Percentiles rank a stretch among this genome's conserved stretches.
phyloP scores from a whole-genome alignment of 2,329 filamentous ascomycete species.

The Phyllosticta paracitricarpa region DNA sequence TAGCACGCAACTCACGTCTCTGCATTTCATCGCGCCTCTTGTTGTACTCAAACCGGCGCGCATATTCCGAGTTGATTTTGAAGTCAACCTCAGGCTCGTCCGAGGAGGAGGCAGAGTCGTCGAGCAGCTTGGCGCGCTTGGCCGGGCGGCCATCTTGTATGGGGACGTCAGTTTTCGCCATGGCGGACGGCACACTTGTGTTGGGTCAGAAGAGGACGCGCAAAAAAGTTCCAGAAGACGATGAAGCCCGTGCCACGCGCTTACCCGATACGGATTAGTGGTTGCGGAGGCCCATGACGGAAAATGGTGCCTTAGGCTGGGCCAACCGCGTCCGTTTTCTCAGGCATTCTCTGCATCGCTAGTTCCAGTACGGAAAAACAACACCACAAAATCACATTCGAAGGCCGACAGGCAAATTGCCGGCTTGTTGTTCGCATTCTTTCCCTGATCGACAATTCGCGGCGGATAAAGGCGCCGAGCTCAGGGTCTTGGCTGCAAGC shows the following conservation, averaged over 20 bases:
- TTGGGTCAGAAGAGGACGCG: background rate
- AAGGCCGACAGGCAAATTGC: background rate
- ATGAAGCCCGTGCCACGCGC: background rate
- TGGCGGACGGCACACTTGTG: slow-evolving; percentile 1
- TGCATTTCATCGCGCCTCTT: slow-evolving; percentile 89
- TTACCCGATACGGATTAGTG: slow-evolving; percentile 1
- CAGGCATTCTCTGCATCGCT: background rate
- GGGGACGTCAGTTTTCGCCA: background rate
- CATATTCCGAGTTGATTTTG: slow-evolving; percentile 85
- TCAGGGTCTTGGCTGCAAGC: background rate
- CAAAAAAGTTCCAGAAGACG: slow-evolving; percentile 6
- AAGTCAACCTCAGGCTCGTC: slow-evolving; percentile 33
- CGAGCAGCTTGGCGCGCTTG: slow-evolving; percentile 25
- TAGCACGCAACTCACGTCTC: slow-evolving; percentile 41
- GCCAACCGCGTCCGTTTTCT: background rate
- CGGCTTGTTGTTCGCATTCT: background rate
- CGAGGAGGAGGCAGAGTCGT: slow-evolving; percentile 21
- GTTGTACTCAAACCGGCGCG: slow-evolving; percentile 86
- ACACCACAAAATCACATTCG: background rate
- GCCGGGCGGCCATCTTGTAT: slow-evolving; percentile 16
- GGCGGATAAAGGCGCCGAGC: background rate
- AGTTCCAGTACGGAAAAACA: background rate
- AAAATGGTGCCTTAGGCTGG: background rate
- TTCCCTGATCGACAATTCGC: background rate
- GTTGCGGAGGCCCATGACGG: background rate